Base-by-base conservation (phyloP, 768 basidiomycete species). In the Boletus pseudo-olivaceus region DNA sequence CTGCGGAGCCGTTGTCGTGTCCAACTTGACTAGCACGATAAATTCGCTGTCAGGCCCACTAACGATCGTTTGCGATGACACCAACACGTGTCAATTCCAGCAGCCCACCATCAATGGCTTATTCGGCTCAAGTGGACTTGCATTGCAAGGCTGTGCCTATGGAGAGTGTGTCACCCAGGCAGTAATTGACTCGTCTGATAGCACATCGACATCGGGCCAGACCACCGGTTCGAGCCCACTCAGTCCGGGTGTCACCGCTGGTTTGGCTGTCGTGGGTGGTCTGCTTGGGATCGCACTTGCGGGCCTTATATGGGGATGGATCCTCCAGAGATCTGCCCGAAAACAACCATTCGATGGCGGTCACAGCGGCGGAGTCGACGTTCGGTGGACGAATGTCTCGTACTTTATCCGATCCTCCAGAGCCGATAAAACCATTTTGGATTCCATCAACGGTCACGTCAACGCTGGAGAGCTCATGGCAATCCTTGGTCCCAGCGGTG, bases 401-500 rank as follows among this genome's bases (percentile, higher is more conserved):
- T 94, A 93, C 67, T 71, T 78, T 49, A 77, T 93, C 6, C 75
- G 79, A 12, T 68, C 63, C 2, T 59, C 62, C 2, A 50, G 58
- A 32, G 58, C 43, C 73, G 73, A 54, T 74, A 80, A 55, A 83
- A 84, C 46, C 83, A 78, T 97, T 15, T 73, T 98, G 38, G 84
- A 91, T 63, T 73, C 74, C 38, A 77, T 93, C 30, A 82, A 72
- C 45, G 95, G 94, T 0, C 68, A 71, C 10, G 82, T 96, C n/a
- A 72, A 75, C 3, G 82, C 91, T 0, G 93, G 95, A 10, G 82
- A 89, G 56, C 84, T 97, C 76, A 85, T 93, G 80, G 90, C 90
- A n/a, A 83, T 97, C 51, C 79, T 98, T 4, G 95, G 95, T 1
- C 93, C 95, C 0, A 90, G 88, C 61, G 94, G 93, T 77, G 91